These are phyloP conservation scores for Phytophthora colocasiae DNA, from an alignment of 352 stramenopile genomes.

Conservation along the genomic window DNA sequence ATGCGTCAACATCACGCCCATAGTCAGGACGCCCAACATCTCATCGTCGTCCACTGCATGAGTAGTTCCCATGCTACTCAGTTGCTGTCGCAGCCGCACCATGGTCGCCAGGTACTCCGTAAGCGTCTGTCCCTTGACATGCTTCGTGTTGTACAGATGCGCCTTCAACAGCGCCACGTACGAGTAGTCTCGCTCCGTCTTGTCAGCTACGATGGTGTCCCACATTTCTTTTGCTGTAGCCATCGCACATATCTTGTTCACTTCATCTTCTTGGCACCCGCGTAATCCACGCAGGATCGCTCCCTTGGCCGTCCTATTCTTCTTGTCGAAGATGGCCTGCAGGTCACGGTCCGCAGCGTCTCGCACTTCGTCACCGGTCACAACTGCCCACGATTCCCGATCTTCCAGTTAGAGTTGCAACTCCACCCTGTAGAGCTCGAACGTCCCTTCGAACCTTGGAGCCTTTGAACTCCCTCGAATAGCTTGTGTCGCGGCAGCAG, in stretches of 20 bases:
- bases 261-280: not conserved
- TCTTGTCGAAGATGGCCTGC: conserved; percentile 1
- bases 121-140: not conserved
- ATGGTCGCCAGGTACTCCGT: not conserved
- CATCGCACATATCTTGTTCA: not conserved
- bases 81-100: too few species aligned
- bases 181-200: conserved; percentile 4
- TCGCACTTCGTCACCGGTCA: not conserved
- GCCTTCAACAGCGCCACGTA: not conserved
- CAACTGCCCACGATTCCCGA: conserved; percentile 3
- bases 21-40: too few species aligned
- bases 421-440: conserved; percentile 16
- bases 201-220: not conserved
- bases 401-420: conserved; percentile 13
- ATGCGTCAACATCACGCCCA: too few species aligned
- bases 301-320: conserved; percentile 1
- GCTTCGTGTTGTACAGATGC: not conserved
- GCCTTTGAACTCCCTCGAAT: not conserved
- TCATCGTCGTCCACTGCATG: too few species aligned
- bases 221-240: not conserved
- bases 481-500: too few species aligned
- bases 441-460: conserved; percentile 9
- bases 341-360: not conserved
- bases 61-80: too few species aligned
- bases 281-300: conserved; percentile 1